Percentiles rank a stretch among this genome's conserved stretches.
phyloP scores from a whole-genome alignment of 495 filamentous ascomycete species.

The Aspergillus sparsus region DNA sequence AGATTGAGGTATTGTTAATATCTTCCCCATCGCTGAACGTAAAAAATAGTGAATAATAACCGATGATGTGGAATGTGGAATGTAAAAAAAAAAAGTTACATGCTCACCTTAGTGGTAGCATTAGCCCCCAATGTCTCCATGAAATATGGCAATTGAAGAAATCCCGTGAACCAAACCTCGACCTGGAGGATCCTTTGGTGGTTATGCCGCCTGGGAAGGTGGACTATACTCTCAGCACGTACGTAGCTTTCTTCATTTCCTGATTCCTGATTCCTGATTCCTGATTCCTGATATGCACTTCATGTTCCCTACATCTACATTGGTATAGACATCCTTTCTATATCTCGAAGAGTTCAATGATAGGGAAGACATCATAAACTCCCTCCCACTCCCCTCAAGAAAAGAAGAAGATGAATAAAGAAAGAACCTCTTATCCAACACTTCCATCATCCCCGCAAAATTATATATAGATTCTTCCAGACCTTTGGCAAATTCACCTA shows the following conservation, averaged over 20 bases:
- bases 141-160: conserved; percentile 70
- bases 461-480: conserved; percentile 65
- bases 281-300: too few species aligned
- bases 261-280: too few species aligned
- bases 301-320: too few species aligned
- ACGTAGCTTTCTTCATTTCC: conserved; percentile 25
- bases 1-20: conserved; percentile 39
- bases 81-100: conserved; percentile 59
- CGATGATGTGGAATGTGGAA: too few species aligned
- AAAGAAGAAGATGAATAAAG: neutral
- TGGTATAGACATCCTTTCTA: too few species aligned
- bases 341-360: too few species aligned
- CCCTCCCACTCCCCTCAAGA: neutral
- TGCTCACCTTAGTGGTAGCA: conserved; percentile 81
- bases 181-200: conserved; percentile 65
- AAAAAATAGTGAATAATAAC: neutral
- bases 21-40: neutral
- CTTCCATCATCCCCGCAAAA: conserved; percentile 7
- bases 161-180: conserved; percentile 43
- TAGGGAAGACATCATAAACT: too few species aligned
- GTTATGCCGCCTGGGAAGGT: conserved; percentile 69
- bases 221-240: conserved; percentile 71
- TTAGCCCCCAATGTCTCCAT: conserved; percentile 72
- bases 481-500: conserved; percentile 81
- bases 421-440: neutral